Evolutionary conservation across 768 basidiomycete species (phyloP).

Genomic region (Phanerodontia chrysosporium): DNA sequence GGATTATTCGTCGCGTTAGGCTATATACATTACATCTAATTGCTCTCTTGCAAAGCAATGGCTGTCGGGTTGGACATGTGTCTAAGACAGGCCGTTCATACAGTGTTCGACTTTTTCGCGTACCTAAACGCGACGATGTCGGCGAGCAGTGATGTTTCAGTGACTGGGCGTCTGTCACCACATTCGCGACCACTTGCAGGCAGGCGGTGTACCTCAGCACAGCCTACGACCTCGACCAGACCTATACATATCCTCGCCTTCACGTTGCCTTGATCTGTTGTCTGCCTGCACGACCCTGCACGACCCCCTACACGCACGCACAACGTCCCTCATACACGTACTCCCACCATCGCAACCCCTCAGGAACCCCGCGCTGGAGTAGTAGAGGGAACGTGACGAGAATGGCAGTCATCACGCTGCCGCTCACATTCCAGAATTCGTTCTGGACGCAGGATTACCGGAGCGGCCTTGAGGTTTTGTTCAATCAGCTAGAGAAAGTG

Average conservation of each 20-base stretch:
- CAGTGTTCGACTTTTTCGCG: not conserved
- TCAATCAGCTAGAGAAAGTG: slow-evolving; percentile 75
- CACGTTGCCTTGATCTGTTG: slow-evolving; percentile 1
- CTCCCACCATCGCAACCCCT: not conserved
- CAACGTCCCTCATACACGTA: slow-evolving; percentile 2
- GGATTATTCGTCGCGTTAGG: slow-evolving; percentile 4
- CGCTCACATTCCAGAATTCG: slow-evolving; percentile 85
- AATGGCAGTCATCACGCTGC: slow-evolving; percentile 88
- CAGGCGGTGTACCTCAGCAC: slow-evolving; percentile 1
- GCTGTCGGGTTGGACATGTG: not conserved
- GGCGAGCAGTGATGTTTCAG: not conserved
- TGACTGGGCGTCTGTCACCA: not conserved
- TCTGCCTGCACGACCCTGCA: slow-evolving; percentile 10
- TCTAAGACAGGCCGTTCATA: too few species aligned
- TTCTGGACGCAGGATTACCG: slow-evolving; percentile 95
- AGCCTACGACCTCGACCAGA: not conserved
- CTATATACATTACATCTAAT: slow-evolving; percentile 21
- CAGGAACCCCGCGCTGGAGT: not conserved
- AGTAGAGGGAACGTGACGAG: not conserved
- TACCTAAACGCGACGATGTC: not conserved
- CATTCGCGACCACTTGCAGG: not conserved
- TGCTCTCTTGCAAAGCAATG: slow-evolving; percentile 10
- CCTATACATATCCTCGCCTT: not conserved
- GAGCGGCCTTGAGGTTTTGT: slow-evolving; percentile 75
- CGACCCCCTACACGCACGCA: slow-evolving; percentile 17